Base-by-base conservation (phyloP, 805 yeast species). In the Starmerella sp. region DNA sequence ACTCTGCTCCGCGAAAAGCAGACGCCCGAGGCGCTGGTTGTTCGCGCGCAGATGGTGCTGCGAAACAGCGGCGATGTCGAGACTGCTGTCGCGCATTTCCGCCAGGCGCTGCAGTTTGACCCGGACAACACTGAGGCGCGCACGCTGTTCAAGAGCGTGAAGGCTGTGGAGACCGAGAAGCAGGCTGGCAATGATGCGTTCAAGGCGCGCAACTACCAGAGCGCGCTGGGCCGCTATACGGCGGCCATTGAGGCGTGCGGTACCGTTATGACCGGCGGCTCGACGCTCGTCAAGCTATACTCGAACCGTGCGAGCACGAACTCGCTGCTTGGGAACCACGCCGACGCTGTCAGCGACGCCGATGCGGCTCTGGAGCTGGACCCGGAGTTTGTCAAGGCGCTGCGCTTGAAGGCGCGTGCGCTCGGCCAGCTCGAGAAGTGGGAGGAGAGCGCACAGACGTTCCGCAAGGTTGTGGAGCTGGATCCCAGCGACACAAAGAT, bases 301-400 rank as follows among this genome's bases (percentile, higher is more conserved):
- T 83, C 96, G 9, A 91, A 91, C 69, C 76, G 96, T 60, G 96
- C 97, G 0, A 89, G 90, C 56, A 95, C 86, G 1, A 82, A 87
- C 61, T 76, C 87, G 63, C 82, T 85, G 65, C 67, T 84, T 51
- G 95, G 88, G 63, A 80, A 79, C 61, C 83, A 83, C 66, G 95
- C 91, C 5, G 77, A 78, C 56, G 95, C 96, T 0, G 75, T 90
- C 3, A 71, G 67, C 14, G 97, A 91, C 69, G 81, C 95, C 65
- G 80, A 81, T 43, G 71, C 71, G 29, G 83, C 96, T 0, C 72
- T 91, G 44, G 77, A 75, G 48, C 65, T 82, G 8, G 93, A 91
- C 65, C 75, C 80, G 1, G 67, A 72, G n/a, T 86, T 86, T 64
- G 70, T 81, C 38, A 91, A 91, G 69, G 95, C 68, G 28, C 61